Percentiles rank a stretch among this genome's conserved stretches.
phyloP scores from a whole-genome alignment of 345 rosid genomes.

The Populus davidiana region DNA sequence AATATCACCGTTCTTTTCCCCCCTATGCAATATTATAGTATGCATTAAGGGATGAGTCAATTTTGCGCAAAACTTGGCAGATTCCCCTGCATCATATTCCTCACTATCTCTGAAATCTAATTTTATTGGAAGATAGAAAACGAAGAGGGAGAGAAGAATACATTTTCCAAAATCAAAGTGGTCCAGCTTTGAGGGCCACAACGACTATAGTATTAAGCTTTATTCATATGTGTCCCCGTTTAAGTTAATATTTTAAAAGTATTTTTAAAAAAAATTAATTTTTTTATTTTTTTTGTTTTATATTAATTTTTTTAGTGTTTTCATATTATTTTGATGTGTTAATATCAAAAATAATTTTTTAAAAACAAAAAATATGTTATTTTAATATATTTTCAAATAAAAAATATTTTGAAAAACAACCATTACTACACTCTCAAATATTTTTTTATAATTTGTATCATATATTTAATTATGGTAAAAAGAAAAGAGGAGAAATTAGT shows the following conservation, averaged over 20 bases:
- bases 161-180: slow-evolving; percentile 42
- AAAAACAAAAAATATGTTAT: no score
- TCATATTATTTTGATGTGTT: no score
- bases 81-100: slow-evolving; percentile 41
- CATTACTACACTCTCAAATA: fast-evolving
- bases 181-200: slow-evolving; percentile 8
- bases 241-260: no score
- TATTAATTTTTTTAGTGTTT: no score
- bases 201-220: not conserved
- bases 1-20: not conserved
- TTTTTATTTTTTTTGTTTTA: no score
- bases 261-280: no score
- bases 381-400: fast-evolving
- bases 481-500: no score
- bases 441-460: no score
- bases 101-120: slow-evolving; percentile 18
- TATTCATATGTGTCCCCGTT: not conserved
- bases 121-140: slow-evolving; percentile 8
- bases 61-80: slow-evolving; percentile 35
- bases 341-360: no score
- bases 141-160: not conserved
- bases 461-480: not conserved
- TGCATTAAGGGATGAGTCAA: not conserved
- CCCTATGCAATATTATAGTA: not conserved
- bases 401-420: no score